A percentile compares a stretch with the other conserved stretches of the same genome.
Evolutionary conservation across 179 eudicot genomes (phyloP).

Genomic region (Dionaea muscipula): DNA sequence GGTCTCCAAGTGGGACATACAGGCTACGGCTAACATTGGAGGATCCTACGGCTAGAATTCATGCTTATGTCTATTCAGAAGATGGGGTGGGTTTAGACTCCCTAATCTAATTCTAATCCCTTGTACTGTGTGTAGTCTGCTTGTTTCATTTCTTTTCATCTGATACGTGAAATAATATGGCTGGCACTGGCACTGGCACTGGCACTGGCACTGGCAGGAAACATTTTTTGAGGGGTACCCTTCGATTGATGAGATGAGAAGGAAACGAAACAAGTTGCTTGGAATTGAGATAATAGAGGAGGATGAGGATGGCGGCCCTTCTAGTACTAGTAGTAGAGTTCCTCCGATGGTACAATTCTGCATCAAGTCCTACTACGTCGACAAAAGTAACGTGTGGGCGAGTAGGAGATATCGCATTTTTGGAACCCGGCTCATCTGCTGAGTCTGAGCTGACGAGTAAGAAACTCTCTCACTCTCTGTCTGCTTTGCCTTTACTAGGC

Average conservation of each 20-base stretch:
- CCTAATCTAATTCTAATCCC: too few relatives aligned
- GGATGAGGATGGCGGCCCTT: conserved; percentile 21
- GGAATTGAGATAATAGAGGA: conserved; percentile 26
- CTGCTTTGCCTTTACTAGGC: too few relatives aligned
- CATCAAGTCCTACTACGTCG: conserved; percentile 56
- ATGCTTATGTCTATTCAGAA: conserved; percentile 58
- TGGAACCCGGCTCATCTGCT: conserved; percentile 30
- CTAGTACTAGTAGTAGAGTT: too few relatives aligned
- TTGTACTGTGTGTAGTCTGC: background rate
- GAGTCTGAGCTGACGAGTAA: conserved; percentile 9
- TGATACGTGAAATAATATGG: background rate
- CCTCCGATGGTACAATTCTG: conserved; percentile 81
- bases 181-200: too few relatives aligned
- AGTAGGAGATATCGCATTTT: conserved; percentile 55
- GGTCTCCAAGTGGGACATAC: conserved; percentile 42
- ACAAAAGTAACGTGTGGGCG: conserved; percentile 37
- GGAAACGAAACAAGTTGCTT: conserved; percentile 44
- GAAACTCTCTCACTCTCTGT: too few relatives aligned
- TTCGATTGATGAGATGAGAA: conserved; percentile 22
- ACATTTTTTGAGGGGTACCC: conserved; percentile 43
- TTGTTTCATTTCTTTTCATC: background rate
- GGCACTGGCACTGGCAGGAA: too few relatives aligned
- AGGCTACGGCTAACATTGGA: conserved; percentile 67
- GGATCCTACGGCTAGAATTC: conserved; percentile 79
- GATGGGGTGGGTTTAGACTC: conserved; percentile 53